A percentile compares a stretch with the other conserved stretches of the same genome.
phyloP scores from a whole-genome alignment of 768 basidiomycete genomes.

The Serendipita sp. region DNA sequence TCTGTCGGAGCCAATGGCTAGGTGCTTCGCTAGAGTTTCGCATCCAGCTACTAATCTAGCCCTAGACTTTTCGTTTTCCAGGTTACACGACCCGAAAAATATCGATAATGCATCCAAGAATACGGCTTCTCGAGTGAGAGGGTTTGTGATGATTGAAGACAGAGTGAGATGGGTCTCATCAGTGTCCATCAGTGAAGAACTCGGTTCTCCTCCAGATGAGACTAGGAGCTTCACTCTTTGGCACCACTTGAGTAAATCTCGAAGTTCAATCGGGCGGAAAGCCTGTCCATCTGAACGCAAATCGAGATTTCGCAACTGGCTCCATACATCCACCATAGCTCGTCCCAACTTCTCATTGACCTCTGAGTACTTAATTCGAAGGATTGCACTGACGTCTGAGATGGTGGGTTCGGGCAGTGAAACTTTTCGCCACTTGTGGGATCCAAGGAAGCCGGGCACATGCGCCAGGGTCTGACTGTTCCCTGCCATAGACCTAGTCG shows the following conservation, averaged over 20 bases:
- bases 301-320: slow-evolving; percentile 34
- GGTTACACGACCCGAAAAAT: slow-evolving; percentile 59
- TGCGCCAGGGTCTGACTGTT: slow-evolving; percentile 34
- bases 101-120: slow-evolving; percentile 80
- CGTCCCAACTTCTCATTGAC: slow-evolving; percentile 33
- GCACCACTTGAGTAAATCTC: slow-evolving; percentile 76
- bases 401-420: slow-evolving; percentile 40
- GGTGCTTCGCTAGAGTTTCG: slow-evolving; percentile 36
- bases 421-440: slow-evolving; percentile 69
- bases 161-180: slow-evolving; percentile 23
- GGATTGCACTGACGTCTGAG: slow-evolving; percentile 54
- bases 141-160: slow-evolving; percentile 44
- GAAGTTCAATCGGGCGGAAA: slow-evolving; percentile 45
- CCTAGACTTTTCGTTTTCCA: slow-evolving; percentile 34
- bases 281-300: slow-evolving; percentile 27
- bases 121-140: slow-evolving; percentile 68
- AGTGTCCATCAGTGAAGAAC: slow-evolving; percentile 17
- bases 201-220: slow-evolving; percentile 21
- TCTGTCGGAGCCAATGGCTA: slow-evolving; percentile 55
- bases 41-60: slow-evolving; percentile 36
- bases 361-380: slow-evolving; percentile 47
- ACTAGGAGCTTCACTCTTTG: slow-evolving; percentile 48
- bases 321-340: slow-evolving; percentile 57
- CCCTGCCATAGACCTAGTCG: slow-evolving; percentile 55
- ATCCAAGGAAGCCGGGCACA: slow-evolving; percentile 59